phyloP scores from a whole-genome alignment of 768 basidiomycete species.

The Boletus rubescentipes region DNA sequence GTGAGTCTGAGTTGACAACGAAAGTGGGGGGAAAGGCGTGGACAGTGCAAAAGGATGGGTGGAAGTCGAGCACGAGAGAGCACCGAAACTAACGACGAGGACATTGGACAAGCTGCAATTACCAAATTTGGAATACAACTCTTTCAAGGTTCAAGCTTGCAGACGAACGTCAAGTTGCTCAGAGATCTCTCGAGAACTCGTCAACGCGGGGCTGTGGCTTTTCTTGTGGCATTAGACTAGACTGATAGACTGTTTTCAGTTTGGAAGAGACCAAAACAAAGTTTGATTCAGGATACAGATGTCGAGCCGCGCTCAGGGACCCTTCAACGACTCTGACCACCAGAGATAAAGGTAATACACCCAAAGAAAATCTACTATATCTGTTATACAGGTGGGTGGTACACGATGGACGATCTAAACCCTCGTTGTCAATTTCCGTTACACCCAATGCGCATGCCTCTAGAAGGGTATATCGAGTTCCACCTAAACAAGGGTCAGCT shows the following conservation, averaged over 20 bases:
- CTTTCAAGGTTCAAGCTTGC: no score
- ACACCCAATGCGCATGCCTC: neutral
- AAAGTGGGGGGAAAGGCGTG: neutral
- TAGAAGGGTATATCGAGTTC: conserved; percentile 33
- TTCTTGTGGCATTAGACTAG: neutral
- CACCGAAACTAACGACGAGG: conserved; percentile 5
- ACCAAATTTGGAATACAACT: conserved; percentile 7
- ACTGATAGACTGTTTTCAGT: neutral
- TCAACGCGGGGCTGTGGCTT: neutral
- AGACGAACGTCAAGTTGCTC: no score
- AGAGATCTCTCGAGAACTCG: neutral
- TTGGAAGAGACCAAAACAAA: neutral
- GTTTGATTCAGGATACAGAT: neutral
- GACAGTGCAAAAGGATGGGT: neutral
- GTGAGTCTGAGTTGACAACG: neutral
- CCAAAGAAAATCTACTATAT: neutral
- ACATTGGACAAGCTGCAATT: conserved; percentile 10
- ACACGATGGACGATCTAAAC: conserved; percentile 2
- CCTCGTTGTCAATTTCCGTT: conserved; percentile 2
- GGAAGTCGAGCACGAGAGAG: conserved; percentile 8
- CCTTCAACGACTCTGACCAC: neutral
- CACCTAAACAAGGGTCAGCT: conserved; percentile 23
- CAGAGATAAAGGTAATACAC: neutral
- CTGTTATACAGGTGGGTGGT: conserved; percentile 11
- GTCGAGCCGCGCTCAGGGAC: neutral